Conservation (phyloP, 345 rosid genomes). For the Eucalyptus coolabah region DNA sequence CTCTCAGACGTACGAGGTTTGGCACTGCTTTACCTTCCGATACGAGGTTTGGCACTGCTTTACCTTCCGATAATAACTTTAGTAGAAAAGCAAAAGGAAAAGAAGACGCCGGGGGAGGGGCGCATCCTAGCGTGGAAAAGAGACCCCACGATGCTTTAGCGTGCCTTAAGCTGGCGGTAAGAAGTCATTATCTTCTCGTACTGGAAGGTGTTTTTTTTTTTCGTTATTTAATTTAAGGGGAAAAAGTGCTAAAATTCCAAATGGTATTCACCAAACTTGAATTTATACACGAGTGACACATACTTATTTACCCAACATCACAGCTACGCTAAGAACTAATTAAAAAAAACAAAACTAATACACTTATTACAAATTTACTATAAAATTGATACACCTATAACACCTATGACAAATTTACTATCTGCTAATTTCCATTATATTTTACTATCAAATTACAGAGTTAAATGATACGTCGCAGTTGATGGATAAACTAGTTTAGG, state of each 20-base stretch:
- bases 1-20: not conserved
- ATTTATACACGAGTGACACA: no score
- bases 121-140: not conserved
- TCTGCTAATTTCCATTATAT: rapidly evolving
- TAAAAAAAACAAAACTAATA: no score
- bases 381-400: rapidly evolving
- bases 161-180: not conserved
- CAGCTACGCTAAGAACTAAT: no score
- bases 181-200: no score
- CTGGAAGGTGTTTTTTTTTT: no score
- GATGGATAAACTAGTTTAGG: no score
- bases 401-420: rapidly evolving
- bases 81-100: not conserved
- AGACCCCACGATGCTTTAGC: not conserved
- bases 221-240: no score
- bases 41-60: not conserved
- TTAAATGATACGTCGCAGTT: rapidly evolving
- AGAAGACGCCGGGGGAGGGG: no score
- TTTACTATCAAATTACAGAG: rapidly evolving
- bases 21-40: not conserved
- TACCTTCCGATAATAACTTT: not conserved
- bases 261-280: no score
- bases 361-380: rapidly evolving
- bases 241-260: no score
- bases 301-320: no score